Conservation (phyloP, 768 basidiomycete genomes). For the Mycena albidolilacea region DNA sequence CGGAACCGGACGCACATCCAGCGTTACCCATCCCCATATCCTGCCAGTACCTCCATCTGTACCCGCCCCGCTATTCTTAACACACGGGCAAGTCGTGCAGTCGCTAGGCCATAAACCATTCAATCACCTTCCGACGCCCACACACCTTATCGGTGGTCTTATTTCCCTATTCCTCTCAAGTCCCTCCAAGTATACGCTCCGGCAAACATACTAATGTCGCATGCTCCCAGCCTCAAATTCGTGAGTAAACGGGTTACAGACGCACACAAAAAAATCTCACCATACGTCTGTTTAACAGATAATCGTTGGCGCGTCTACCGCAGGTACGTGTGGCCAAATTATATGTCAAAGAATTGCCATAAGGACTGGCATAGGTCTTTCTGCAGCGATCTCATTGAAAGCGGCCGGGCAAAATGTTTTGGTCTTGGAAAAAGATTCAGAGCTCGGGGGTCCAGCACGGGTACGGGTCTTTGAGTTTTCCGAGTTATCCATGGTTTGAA, state of each 20-base stretch:
- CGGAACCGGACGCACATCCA: too few relatives aligned
- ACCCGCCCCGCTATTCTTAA: too few relatives aligned
- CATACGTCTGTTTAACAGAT: slow-evolving; percentile 23
- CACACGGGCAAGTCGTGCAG: too few relatives aligned
- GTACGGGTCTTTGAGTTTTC: not conserved
- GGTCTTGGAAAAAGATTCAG: slow-evolving; percentile 25
- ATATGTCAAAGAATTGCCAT: too few relatives aligned
- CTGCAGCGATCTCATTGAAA: slow-evolving; percentile 33
- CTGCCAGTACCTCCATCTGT: too few relatives aligned
- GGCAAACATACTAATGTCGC: too few relatives aligned
- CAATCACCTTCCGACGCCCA: too few relatives aligned
- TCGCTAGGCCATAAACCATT: too few relatives aligned
- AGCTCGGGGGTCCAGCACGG: slow-evolving; percentile 26
- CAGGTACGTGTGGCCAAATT: slow-evolving; percentile 7
- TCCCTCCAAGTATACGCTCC: too few relatives aligned
- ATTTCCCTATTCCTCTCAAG: too few relatives aligned
- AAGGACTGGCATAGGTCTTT: slow-evolving; percentile 18
- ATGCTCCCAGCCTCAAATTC: slow-evolving; percentile 8
- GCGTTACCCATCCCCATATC: too few relatives aligned
- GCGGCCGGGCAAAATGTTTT: slow-evolving; percentile 24
- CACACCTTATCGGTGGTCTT: too few relatives aligned
- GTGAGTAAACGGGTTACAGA: not conserved
- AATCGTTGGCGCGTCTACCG: slow-evolving; percentile 32
- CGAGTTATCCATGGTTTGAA: not conserved
- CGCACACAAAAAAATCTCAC: not conserved